Evolutionary conservation across 768 basidiomycete genomes (phyloP).

Genomic region (Wakefieldia striispora): DNA sequence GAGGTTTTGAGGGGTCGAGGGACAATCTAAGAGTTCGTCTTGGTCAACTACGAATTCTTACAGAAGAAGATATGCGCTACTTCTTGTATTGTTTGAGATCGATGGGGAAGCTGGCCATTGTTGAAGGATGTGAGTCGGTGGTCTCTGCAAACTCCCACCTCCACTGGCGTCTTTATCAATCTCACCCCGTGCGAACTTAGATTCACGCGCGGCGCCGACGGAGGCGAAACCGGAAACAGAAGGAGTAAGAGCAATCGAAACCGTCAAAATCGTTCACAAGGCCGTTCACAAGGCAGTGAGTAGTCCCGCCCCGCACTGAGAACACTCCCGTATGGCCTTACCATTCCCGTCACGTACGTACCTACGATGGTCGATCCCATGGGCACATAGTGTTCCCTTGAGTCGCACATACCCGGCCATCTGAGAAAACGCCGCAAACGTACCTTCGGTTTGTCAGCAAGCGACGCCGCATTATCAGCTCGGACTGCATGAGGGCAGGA

Average conservation of each 20-base stretch:
- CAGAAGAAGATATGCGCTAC: conserved; percentile 34
- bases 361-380: no score
- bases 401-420: not conserved
- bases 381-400: not conserved
- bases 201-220: not conserved
- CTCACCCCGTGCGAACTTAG: conserved; percentile 26
- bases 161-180: conserved; percentile 19
- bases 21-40: conserved; percentile 47
- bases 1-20: conserved; percentile 67
- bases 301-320: conserved; percentile 11
- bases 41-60: conserved; percentile 1
- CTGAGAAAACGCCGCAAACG: not conserved
- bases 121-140: conserved; percentile 10
- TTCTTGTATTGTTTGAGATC: conserved; percentile 77
- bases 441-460: conserved; percentile 5
- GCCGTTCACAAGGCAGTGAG: not conserved
- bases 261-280: not conserved
- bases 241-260: conserved; percentile 4
- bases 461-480: not conserved
- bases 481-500: not conserved
- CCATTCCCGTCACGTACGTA: conserved; percentile 3
- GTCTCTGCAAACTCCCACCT: not conserved
- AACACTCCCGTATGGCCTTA: conserved; percentile 1
- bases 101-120: conserved; percentile 64
- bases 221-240: not conserved